Evolutionary conservation across 2,329 filamentous ascomycete genomes (phyloP).

Genomic region (Malbranchea zuffiana): DNA sequence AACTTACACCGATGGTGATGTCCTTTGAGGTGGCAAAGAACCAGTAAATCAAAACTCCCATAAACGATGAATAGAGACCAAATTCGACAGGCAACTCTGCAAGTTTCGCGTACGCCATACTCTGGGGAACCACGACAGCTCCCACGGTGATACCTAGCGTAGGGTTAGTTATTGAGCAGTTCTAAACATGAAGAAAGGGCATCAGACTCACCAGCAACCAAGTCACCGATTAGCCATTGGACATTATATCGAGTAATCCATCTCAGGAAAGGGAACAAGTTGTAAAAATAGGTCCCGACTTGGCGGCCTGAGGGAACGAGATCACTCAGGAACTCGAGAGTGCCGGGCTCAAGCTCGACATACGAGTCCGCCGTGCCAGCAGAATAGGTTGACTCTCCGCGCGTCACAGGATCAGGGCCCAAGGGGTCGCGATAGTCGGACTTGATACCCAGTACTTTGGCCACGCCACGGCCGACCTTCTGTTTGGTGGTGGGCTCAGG

Average conservation of each 20-base stretch:
- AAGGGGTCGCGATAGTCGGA: slow-evolving; percentile 53
- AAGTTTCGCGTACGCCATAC: slow-evolving; percentile 86
- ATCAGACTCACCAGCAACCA: slow-evolving; percentile 61
- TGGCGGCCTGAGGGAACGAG: slow-evolving; percentile 50
- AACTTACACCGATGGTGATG: slow-evolving; percentile 81
- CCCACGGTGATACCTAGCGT: slow-evolving; percentile 55
- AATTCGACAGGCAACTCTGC: slow-evolving; percentile 71
- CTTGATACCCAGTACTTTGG: slow-evolving; percentile 74
- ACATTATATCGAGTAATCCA: slow-evolving; percentile 86
- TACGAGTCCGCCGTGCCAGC: slow-evolving; percentile 63
- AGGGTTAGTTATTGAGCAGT: slow-evolving; percentile 6
- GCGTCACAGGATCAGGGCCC: slow-evolving; percentile 53
- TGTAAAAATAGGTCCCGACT: slow-evolving; percentile 50
- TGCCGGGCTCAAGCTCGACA: slow-evolving; percentile 69
- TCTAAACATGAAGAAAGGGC: not conserved
- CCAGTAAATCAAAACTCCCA: slow-evolving; percentile 92
- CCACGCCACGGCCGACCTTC: slow-evolving; percentile 58
- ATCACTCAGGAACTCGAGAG: slow-evolving; percentile 58
- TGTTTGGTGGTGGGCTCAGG: slow-evolving; percentile 28
- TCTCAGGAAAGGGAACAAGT: slow-evolving; percentile 74
- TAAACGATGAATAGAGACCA: slow-evolving; percentile 89
- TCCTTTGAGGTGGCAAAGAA: slow-evolving; percentile 97
- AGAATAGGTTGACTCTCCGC: slow-evolving; percentile 71
- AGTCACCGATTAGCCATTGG: slow-evolving; percentile 78
- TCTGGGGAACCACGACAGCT: slow-evolving; percentile 81